These are phyloP conservation scores for Hippophae gyantsensis DNA, from an alignment of 306 rosid species.

Conservation along the genomic window DNA sequence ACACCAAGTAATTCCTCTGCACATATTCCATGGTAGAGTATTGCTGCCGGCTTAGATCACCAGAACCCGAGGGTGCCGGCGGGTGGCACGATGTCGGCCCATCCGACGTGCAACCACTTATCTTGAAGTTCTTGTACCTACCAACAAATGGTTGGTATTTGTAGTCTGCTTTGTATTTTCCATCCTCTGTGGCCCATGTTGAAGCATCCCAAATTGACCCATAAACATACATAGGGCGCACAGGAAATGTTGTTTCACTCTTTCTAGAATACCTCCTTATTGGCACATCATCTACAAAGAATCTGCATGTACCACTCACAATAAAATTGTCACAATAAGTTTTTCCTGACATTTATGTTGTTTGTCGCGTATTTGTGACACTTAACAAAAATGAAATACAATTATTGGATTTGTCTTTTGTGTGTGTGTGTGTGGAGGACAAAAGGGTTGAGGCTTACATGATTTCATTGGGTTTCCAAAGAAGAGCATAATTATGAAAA, in stretches of 20 bases:
- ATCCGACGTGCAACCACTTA: constrained; percentile 35
- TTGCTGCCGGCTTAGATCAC: constrained; percentile 45
- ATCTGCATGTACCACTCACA: constrained; percentile 30
- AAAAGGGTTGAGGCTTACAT: constrained; percentile 25
- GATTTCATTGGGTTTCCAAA: constrained; percentile 76
- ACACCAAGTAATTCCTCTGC: constrained; percentile 55
- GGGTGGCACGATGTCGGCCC: constrained; percentile 38
- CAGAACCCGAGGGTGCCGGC: constrained; percentile 17
- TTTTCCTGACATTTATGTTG: too few relatives aligned
- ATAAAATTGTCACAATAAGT: background rate
- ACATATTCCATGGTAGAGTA: constrained; percentile 59
- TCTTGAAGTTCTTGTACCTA: constrained; percentile 55
- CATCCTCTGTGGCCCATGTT: constrained; percentile 82
- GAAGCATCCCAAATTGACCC: constrained; percentile 99
- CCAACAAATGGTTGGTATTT: constrained; percentile 69
- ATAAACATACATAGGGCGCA: constrained; percentile 68
- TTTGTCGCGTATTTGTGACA: too few relatives aligned
- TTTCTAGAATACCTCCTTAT: constrained; percentile 60
- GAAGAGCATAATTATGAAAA: constrained; percentile 70
- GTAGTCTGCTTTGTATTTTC: constrained; percentile 83
- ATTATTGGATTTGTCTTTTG: background rate
- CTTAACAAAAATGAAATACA: background rate
- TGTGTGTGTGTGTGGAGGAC: background rate
- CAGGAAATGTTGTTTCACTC: constrained; percentile 69
- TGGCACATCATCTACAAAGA: constrained; percentile 81